phyloP scores from a whole-genome alignment of 1,139 yeast species.

The Hyphopichia fennica region DNA sequence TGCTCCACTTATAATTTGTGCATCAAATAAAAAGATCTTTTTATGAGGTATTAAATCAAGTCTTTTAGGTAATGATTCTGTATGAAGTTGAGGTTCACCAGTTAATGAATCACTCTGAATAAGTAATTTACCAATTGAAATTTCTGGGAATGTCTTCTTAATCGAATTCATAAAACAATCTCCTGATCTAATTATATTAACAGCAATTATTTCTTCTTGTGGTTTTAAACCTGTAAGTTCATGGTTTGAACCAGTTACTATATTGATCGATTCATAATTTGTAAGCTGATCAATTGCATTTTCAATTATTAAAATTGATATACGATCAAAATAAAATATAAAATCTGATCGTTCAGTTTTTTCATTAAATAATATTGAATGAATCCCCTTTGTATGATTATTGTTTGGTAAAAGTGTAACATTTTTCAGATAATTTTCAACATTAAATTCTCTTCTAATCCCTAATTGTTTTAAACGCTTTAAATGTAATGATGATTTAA shows the following conservation, averaged over 20 bases:
- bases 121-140: conserved; percentile 75
- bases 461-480: conserved; percentile 59
- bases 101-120: conserved; percentile 86
- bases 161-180: conserved; percentile 85
- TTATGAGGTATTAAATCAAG: conserved; percentile 32
- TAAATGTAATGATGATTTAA: conserved; percentile 68
- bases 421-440: conserved; percentile 23
- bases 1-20: conserved; percentile 89
- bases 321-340: conserved; percentile 79
- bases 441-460: conserved; percentile 28
- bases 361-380: conserved; percentile 63
- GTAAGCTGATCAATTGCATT: conserved; percentile 56
- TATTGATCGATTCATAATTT: conserved; percentile 24
- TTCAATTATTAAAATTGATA: conserved; percentile 69
- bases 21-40: conserved; percentile 72
- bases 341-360: conserved; percentile 69
- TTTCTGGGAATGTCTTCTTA: conserved; percentile 72
- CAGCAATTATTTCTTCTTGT: conserved; percentile 60
- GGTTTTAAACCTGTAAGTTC: conserved; percentile 39
- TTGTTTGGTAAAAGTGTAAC: conserved; percentile 50
- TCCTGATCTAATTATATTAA: conserved; percentile 85
- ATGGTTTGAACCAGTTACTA: conserved; percentile 48
- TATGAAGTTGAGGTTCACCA: conserved; percentile 92
- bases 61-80: conserved; percentile 53
- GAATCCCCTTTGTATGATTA: conserved; percentile 71